Evolutionary conservation across 805 yeast species (phyloP), one percentile per base, ranked within the genome.

Genomic region (Candida tallmaniae): DNA sequence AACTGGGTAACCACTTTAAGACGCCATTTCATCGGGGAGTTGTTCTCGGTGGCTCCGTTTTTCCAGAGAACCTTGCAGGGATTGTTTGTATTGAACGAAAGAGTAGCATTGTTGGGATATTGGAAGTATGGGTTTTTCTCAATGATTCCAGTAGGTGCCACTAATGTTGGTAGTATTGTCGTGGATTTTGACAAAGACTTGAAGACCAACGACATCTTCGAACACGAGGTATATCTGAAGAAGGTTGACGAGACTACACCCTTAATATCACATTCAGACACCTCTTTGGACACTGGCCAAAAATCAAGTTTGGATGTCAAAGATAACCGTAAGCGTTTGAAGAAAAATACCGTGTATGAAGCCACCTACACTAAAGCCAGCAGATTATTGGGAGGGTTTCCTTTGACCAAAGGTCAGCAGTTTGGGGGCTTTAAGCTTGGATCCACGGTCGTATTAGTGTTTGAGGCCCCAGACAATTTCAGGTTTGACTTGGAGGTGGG

Each of bases 141-240:
- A 45, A 93, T 93, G 99, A 90, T 96, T 1, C 97, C 99, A 0
- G 98, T 93, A 9, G 99, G 99, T 10, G 99, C 99, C 16, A 93
- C 98, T 2, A 93, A 93, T 61, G 99, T 93, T 20, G 99, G 99
- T 5, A 83, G 95, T 50, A 93, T 93, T 45, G 80, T 83, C 39
- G 73, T 93, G 45, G 87, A 89, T 54, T 93, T 93, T 51, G 99
- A 93, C 60, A 81, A 82, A 61, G 89, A 85, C 51, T 73, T 93
- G 51, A 74, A 81, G 24, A 93, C 99, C 10, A 93, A 93, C 57
- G 80, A 78, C 21, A 70, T 73, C 29, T 78, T 76, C 46, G 80
- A 77, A 54, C 74, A 72, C 42, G 72, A 63, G 38, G 51, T 55
- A 22, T 56, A 59, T 32, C 54, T 50, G 56, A 38, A 28, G 19